Evolutionary conservation across 2,329 filamentous ascomycete species (phyloP).

Genomic region (Gaeumannomyces tritici): DNA sequence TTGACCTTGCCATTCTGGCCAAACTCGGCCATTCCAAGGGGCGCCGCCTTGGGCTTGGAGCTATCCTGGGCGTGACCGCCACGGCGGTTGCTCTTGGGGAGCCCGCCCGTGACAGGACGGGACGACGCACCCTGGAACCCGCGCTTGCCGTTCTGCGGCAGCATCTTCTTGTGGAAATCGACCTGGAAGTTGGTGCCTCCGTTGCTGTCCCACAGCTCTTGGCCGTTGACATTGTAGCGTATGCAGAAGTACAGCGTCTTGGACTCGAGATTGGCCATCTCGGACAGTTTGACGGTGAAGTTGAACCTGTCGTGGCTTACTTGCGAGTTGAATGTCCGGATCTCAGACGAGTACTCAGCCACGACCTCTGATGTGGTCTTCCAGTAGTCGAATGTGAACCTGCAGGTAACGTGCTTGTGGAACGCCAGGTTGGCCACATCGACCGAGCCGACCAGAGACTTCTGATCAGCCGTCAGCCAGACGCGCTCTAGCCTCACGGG

Average conservation of each 20-base stretch:
- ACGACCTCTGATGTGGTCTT: constrained; percentile 92
- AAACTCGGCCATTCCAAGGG: constrained; percentile 56
- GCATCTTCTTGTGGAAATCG: constrained; percentile 76
- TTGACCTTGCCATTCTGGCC: constrained; percentile 47
- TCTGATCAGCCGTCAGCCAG: constrained; percentile 81
- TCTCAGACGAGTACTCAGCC: constrained; percentile 78
- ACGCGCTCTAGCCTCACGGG: constrained; percentile 78
- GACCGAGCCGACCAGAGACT: constrained; percentile 73
- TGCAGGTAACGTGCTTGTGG: constrained; percentile 78
- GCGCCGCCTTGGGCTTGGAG: constrained; percentile 30
- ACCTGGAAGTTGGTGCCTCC: constrained; percentile 79
- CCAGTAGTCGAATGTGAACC: constrained; percentile 97
- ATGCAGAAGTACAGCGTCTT: constrained; percentile 93
- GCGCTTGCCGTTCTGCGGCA: constrained; percentile 50
- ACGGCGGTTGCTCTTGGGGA: constrained; percentile 60
- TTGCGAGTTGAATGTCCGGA: constrained; percentile 40
- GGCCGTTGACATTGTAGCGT: constrained; percentile 73
- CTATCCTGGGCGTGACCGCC: constrained; percentile 13
- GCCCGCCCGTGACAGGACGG: constrained; percentile 34
- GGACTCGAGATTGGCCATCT: constrained; percentile 80
- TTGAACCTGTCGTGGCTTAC: constrained; percentile 79
- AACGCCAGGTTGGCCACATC: constrained; percentile 84
- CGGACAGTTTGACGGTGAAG: constrained; percentile 87
- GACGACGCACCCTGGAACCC: constrained; percentile 38
- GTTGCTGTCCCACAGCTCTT: constrained; percentile 97